These are phyloP conservation scores for Chlamydomonas sp. DNA, from an alignment of 139 green algal genomes.

Conservation along the genomic window DNA sequence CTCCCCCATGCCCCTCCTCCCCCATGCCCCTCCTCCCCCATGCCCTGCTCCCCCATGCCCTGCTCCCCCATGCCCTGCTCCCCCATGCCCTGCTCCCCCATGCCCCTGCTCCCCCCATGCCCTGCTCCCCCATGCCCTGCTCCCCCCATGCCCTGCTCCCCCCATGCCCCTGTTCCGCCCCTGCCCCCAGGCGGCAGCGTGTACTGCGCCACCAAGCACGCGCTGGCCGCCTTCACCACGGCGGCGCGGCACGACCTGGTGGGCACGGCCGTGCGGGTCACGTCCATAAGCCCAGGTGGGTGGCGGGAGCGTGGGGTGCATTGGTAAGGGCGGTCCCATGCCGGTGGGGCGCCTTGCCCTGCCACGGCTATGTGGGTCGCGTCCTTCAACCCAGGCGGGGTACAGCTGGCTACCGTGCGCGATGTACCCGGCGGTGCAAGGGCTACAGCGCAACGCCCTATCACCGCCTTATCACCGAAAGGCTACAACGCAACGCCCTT, in stretches of 20 bases:
- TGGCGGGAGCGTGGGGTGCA: background rate
- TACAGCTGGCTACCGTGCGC: too few species aligned
- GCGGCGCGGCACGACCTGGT: constrained; percentile 83
- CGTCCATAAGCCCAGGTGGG: constrained; percentile 70
- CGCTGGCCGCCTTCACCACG: constrained; percentile 75
- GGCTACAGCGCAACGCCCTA: too few species aligned
- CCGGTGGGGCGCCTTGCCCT: too few species aligned
- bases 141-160: background rate
- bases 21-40: too few species aligned
- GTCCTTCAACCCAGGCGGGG: too few species aligned
- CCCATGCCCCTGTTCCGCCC: background rate
- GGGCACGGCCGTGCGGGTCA: constrained; percentile 77
- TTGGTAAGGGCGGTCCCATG: background rate
- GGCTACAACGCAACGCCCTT: too few species aligned
- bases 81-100: background rate
- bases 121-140: background rate
- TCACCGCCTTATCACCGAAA: too few species aligned
- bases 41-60: too few species aligned
- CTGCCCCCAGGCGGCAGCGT: constrained; percentile 62
- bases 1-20: too few species aligned
- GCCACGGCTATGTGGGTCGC: too few species aligned
- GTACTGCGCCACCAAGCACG: constrained; percentile 87
- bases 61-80: too few species aligned
- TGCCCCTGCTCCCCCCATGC: background rate
- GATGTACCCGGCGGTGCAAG: too few species aligned